A percentile compares a stretch with the other conserved stretches of the same genome.
Evolutionary conservation across 495 filamentous ascomycete genomes (phyloP).

Genomic region (Pseudoneurospora amorphoporcata): DNA sequence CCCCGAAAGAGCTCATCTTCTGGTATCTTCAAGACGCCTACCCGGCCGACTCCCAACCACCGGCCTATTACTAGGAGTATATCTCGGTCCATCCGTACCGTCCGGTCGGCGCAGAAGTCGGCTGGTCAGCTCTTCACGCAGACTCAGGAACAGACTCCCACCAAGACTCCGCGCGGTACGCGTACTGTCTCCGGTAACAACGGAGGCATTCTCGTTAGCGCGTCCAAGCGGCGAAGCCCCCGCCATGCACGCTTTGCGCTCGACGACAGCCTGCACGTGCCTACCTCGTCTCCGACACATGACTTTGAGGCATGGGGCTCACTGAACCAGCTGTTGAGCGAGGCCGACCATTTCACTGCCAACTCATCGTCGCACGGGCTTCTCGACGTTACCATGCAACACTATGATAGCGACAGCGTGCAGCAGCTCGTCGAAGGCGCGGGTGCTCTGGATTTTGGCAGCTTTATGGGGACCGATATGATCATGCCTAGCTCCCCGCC

Average conservation of each 20-base stretch:
- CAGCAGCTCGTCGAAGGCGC: constrained; percentile 13
- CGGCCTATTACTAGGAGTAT: constrained; percentile 47
- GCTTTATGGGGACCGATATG: constrained; percentile 39
- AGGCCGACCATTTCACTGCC: constrained; percentile 37
- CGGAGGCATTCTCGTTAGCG: constrained; percentile 8
- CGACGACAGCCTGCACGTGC: constrained; percentile 7
- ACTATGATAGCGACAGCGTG: constrained; percentile 29
- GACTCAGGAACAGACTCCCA: constrained; percentile 31
- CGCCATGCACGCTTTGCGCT: constrained; percentile 23
- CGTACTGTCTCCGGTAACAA: constrained; percentile 10
- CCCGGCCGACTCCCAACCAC: constrained; percentile 45
- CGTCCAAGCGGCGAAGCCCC: constrained; percentile 29
- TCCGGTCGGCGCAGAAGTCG: constrained; percentile 23
- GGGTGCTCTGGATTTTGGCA: constrained; percentile 28
- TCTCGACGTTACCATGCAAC: constrained; percentile 23
- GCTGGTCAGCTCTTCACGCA: constrained; percentile 20
- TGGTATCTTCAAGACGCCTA: constrained; percentile 46
- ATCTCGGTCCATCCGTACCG: constrained; percentile 39
- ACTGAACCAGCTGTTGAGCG: constrained; percentile 48
- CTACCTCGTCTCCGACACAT: constrained; percentile 38
- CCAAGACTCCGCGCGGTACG: constrained; percentile 27
- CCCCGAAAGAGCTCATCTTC: constrained; percentile 38
- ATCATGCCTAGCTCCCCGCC: constrained; percentile 47
- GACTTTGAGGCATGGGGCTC: constrained; percentile 22
- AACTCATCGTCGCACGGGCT: constrained; percentile 26